Evolutionary conservation across 805 yeast genomes (phyloP), one percentile per base, ranked within the genome.

Genomic region (Priceomyces melissophilus): DNA sequence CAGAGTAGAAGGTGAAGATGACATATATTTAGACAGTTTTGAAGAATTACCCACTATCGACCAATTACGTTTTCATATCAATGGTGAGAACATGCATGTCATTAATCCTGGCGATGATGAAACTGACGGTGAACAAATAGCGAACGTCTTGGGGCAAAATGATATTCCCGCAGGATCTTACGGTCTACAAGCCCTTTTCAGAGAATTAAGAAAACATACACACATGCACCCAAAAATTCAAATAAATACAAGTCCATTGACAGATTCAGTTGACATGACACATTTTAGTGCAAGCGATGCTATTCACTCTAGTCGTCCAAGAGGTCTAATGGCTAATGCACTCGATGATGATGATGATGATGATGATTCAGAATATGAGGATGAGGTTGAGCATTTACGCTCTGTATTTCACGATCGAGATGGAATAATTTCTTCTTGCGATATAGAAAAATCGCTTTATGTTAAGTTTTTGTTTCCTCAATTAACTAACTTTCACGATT

Each of bases 181-280:
- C 44, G 71, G 69, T 3, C 43, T 69, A 13, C 58, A 54, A 30
- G 48, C 57, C 12, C 53, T 69, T 14, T 48, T 69, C 20, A 55
- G 52, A 33, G 69, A 65, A 36, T 55, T 69, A 33, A 49, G 58
- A 15, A 50, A 46, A 23, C 65, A 63, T 37, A 45, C 67, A n/a
- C 38, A 35, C 14, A 35, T 32, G 27, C 37, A 32, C 4, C 46
- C 47, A 9, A 10, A 30, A 3, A 44, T 53, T 13, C 43, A 37
- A 9, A 28, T 54, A 11, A 38, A 32, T 8, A 42, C 44, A 10
- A 35, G 54, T 14, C 51, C 47, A 14, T 35, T 45, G 13, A 42
- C 52, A 4, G 47, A 39, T 33, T 49, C 46, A 23, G 40, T 31
- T n/a, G 34, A n/a, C n/a, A n/a, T n/a, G n/a, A n/a, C n/a, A n/a